Evolutionary conservation across 1,284 basidiomycete species (phyloP).

Genomic region (Pisolithus thermaeus): DNA sequence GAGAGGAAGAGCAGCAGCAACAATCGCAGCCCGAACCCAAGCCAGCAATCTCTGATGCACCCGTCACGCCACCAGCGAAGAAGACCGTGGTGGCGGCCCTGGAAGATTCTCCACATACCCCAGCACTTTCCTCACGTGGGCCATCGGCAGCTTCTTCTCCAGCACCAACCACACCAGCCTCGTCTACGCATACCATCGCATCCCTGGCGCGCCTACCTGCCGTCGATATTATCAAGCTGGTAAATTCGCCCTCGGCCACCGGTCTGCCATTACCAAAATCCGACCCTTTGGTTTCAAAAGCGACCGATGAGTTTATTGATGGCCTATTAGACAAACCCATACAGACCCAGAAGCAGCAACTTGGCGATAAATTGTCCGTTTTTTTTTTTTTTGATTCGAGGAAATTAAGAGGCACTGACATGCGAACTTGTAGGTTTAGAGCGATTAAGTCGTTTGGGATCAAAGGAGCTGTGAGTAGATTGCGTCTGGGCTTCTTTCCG

Average conservation of each 20-base stretch:
- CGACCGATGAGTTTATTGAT: constrained; percentile 78
- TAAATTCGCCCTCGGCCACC: constrained; percentile 46
- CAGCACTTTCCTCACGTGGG: constrained; percentile 65
- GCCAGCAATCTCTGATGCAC: constrained; percentile 22
- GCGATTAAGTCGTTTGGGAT: constrained; percentile 75
- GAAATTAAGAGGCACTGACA: not conserved
- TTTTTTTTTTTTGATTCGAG: not conserved
- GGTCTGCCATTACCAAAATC: constrained; percentile 65
- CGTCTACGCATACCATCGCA: constrained; percentile 45
- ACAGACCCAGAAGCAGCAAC: constrained; percentile 72
- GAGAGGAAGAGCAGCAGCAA: constrained; percentile 39
- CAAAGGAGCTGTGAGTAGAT: constrained; percentile 61
- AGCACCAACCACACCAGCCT: constrained; percentile 46
- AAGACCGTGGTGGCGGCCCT: constrained; percentile 37
- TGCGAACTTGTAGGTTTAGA: constrained; percentile 49
- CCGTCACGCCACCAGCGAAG: constrained; percentile 58
- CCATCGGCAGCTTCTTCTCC: constrained; percentile 68
- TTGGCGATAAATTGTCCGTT: constrained; percentile 74
- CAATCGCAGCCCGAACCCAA: constrained; percentile 11
- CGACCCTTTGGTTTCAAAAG: constrained; percentile 61
- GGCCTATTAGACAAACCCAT: constrained; percentile 55
- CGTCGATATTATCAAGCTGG: constrained; percentile 61
- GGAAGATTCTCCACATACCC: constrained; percentile 59
- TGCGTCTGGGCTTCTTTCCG: not conserved
- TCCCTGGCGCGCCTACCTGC: constrained; percentile 64